A percentile compares a stretch with the other conserved stretches of the same genome.
These are phyloP conservation scores for Moricandia moricandioides DNA, from an alignment of 345 rosid genomes.

Conservation along the genomic window DNA sequence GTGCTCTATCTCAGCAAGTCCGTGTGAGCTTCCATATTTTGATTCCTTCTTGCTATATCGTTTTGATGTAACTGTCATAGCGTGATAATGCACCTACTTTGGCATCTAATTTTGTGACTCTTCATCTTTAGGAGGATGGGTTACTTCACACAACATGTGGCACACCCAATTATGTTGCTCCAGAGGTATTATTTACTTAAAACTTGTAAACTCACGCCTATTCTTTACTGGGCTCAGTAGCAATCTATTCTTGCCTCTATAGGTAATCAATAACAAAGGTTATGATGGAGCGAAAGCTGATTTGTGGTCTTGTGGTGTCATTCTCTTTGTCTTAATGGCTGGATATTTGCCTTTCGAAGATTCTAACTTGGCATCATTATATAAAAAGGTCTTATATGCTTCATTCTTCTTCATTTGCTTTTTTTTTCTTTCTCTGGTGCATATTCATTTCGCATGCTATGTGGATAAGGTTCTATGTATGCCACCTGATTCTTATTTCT, in stretches of 20 bases:
- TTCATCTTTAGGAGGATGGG: constrained; percentile 73
- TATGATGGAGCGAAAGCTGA: constrained; percentile 98
- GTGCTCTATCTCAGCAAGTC: constrained; percentile 98
- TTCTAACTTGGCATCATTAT: constrained; percentile 68
- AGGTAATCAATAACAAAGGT: constrained; percentile 96
- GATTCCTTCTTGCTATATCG: not conserved
- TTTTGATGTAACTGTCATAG: not conserved
- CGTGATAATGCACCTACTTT: not conserved
- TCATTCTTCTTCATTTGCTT: not conserved
- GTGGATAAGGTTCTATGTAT: too few species aligned
- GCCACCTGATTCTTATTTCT: constrained; percentile 3
- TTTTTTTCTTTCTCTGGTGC: too few species aligned
- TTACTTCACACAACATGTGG: constrained; percentile 97
- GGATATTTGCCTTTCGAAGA: constrained; percentile 97
- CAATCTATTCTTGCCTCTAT: constrained; percentile 17
- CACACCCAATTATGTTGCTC: constrained; percentile 99
- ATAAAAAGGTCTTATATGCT: constrained; percentile 59
- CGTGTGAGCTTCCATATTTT: constrained; percentile 51
- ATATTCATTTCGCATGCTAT: not conserved
- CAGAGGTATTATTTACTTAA: constrained; percentile 62
- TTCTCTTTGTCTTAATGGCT: constrained; percentile 96
- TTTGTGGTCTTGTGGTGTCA: constrained; percentile 98
- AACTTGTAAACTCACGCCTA: not conserved
- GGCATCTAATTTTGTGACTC: constrained; percentile 14
- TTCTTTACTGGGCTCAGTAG: not conserved